Percentiles rank a stretch among this genome's conserved stretches.
Conservation (phyloP, 306 rosid genomes). For the Mimosa bimucronata region DNA sequence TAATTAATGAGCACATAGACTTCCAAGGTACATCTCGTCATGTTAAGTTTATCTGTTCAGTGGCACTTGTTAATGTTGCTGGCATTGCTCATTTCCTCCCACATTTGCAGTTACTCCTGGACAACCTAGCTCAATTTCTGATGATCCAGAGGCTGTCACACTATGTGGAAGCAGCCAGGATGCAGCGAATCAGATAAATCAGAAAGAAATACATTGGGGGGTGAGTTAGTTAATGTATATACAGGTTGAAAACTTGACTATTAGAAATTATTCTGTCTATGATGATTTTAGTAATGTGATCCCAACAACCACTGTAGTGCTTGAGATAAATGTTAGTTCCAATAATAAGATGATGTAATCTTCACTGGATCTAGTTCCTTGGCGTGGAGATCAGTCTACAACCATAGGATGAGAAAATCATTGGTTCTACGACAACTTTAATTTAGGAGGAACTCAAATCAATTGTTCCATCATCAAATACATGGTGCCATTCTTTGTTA, state of each 20-base stretch:
- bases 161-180: slow-evolving; percentile 86
- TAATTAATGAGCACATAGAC: slow-evolving; percentile 90
- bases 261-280: slow-evolving; percentile 19
- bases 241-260: not conserved
- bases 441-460: not conserved
- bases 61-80: slow-evolving; percentile 26
- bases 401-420: slow-evolving; percentile 3
- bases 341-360: not conserved
- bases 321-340: not conserved
- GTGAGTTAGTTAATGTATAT: slow-evolving; percentile 53
- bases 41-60: slow-evolving; percentile 29
- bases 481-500: slow-evolving; percentile 13
- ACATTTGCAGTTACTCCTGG: slow-evolving; percentile 75
- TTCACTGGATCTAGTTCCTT: not conserved
- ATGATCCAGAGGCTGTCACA: slow-evolving; percentile 88
- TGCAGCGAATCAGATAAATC: slow-evolving; percentile 78
- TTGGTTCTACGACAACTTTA: not conserved
- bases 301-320: not conserved
- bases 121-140: slow-evolving; percentile 81
- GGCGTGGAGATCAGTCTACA: not conserved
- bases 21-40: slow-evolving; percentile 74
- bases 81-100: not conserved
- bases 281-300: slow-evolving; percentile 13
- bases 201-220: slow-evolving; percentile 97
- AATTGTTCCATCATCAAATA: not conserved